Evolutionary conservation across 1,284 basidiomycete genomes (phyloP).

Genomic region (Sanghuangporus weigelae): DNA sequence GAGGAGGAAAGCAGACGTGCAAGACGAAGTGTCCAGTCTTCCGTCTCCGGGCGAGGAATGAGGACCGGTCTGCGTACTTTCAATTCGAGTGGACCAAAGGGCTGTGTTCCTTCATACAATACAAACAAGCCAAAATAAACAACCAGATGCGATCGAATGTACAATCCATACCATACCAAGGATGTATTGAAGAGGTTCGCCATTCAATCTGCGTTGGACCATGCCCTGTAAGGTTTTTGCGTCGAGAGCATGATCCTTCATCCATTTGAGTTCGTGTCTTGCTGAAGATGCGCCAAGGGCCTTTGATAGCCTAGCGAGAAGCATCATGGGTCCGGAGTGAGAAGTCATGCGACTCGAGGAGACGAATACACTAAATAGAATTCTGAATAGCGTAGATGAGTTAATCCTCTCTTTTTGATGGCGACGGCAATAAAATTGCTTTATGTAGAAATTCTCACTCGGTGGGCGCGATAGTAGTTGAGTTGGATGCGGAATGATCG

Average conservation of each 20-base stretch:
- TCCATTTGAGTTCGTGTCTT: conserved; percentile 55
- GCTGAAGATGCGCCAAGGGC: conserved; percentile 44
- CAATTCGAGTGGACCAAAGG: conserved; percentile 80
- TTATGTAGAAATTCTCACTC: background rate
- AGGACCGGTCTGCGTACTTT: conserved; percentile 71
- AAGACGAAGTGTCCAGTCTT: conserved; percentile 68
- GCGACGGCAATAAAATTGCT: background rate
- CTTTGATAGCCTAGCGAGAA: conserved; percentile 31
- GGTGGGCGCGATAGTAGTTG: background rate
- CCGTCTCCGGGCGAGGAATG: conserved; percentile 91
- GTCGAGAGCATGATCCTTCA: conserved; percentile 37
- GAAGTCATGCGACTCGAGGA: background rate
- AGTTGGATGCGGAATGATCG: background rate
- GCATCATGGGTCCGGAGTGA: background rate
- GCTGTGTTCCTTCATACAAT: conserved; percentile 65
- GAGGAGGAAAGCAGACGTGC: conserved; percentile 38
- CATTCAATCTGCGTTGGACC: conserved; percentile 49
- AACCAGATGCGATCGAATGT: background rate
- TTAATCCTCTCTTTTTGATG: background rate
- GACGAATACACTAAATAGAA: background rate
- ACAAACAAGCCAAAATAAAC: background rate
- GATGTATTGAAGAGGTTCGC: conserved; percentile 90
- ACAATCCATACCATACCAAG: conserved; percentile 47
- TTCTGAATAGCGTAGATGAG: background rate
- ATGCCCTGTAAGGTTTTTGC: conserved; percentile 35